A percentile compares a stretch with the other conserved stretches of the same genome.
Conservation (phyloP, 495 filamentous ascomycete genomes). For the Podospora didyma region DNA sequence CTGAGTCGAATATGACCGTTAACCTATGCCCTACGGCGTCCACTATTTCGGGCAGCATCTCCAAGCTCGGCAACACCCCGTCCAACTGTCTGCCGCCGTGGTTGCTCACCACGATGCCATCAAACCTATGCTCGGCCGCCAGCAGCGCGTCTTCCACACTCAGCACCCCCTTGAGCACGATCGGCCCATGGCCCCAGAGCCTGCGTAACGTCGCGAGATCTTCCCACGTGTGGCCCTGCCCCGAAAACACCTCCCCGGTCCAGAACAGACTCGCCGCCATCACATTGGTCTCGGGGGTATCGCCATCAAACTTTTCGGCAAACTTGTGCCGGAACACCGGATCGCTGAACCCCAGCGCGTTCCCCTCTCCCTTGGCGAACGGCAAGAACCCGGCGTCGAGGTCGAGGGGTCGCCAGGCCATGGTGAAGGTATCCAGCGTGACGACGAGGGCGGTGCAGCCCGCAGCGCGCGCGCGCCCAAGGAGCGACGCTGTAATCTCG, state of each 20-base stretch:
- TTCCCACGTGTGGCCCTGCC: constrained; percentile 54
- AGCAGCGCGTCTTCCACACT: constrained; percentile 31
- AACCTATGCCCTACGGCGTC: constrained; percentile 42
- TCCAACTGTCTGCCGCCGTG: constrained; percentile 46
- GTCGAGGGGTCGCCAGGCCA: constrained; percentile 61
- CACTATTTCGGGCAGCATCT: constrained; percentile 43
- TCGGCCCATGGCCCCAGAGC: constrained; percentile 55
- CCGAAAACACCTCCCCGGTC: constrained; percentile 47
- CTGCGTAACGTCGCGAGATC: constrained; percentile 50
- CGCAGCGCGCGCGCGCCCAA: constrained; percentile 57
- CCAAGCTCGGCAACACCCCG: constrained; percentile 39
- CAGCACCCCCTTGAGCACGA: constrained; percentile 46
- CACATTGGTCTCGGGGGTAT: constrained; percentile 20
- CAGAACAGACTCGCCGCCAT: constrained; percentile 37
- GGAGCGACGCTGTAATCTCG: constrained; percentile 54
- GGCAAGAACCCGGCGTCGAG: constrained; percentile 59
- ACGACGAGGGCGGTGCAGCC: constrained; percentile 56
- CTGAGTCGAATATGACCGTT: constrained; percentile 47
- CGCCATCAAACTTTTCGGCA: constrained; percentile 19
- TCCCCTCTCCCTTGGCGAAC: constrained; percentile 47
- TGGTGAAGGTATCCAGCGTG: constrained; percentile 57
- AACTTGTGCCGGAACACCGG: constrained; percentile 54
- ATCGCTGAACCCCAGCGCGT: constrained; percentile 50
- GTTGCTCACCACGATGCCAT: constrained; percentile 38
- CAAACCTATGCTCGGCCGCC: constrained; percentile 27